Evolutionary conservation across 2,329 filamentous ascomycete genomes (phyloP).

Genomic region (Colletotrichum truncatum): DNA sequence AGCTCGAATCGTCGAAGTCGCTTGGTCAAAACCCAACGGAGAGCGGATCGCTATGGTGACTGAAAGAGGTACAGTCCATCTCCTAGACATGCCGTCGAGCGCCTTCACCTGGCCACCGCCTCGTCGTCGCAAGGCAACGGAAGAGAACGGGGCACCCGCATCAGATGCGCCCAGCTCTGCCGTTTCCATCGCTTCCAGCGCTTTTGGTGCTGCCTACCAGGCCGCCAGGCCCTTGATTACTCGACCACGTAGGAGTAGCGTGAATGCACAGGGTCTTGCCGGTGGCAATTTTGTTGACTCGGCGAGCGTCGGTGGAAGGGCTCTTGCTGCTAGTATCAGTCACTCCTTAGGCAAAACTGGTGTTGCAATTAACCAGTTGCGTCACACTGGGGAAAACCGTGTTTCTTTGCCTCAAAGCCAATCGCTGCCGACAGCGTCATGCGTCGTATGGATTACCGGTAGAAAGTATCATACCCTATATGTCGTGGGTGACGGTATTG

Average conservation of each 20-base stretch:
- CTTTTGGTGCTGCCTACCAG: conserved; percentile 75
- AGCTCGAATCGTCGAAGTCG: conserved; percentile 88
- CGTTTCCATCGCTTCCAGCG: conserved; percentile 75
- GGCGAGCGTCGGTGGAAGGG: conserved; percentile 75
- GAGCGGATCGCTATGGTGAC: conserved; percentile 90
- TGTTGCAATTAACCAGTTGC: conserved; percentile 73
- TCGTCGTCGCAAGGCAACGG: conserved; percentile 56
- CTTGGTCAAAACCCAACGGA: conserved; percentile 84
- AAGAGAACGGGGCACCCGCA: conserved; percentile 55
- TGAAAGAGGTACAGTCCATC: conserved; percentile 92
- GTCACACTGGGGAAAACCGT: conserved; percentile 80
- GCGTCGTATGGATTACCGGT: conserved; percentile 72
- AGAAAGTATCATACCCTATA: conserved; percentile 71
- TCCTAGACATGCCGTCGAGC: conserved; percentile 84
- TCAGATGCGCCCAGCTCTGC: conserved; percentile 62
- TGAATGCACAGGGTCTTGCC: conserved; percentile 46
- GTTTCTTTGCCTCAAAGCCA: conserved; percentile 71
- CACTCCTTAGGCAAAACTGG: conserved; percentile 80
- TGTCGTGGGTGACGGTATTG: conserved; percentile 70
- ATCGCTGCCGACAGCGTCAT: conserved; percentile 63
- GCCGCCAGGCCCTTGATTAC: conserved; percentile 70
- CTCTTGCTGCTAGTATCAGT: conserved; percentile 77
- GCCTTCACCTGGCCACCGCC: conserved; percentile 90
- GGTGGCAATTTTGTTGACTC: conserved; percentile 63
- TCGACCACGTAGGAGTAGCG: conserved; percentile 62